Conservation (phyloP, 345 rosid genomes). For the Arabis alpina region DNA sequence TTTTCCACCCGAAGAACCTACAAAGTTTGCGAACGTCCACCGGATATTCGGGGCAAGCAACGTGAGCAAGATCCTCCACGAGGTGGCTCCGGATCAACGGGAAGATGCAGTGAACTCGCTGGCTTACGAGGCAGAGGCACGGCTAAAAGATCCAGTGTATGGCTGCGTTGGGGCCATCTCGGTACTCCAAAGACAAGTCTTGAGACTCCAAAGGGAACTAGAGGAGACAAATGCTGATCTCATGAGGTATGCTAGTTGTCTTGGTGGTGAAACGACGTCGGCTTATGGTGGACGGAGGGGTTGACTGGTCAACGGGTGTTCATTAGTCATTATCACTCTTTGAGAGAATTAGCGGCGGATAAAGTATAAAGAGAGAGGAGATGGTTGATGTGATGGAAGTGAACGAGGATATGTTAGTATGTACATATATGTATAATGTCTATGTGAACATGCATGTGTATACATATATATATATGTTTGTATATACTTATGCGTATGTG, state of each 20-base stretch:
- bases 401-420: slow-evolving; percentile 22
- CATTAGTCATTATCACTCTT: slow-evolving; percentile 10
- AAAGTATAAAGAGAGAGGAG: slow-evolving; percentile 19
- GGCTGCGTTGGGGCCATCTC: slow-evolving; percentile 77
- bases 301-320: slow-evolving; percentile 31
- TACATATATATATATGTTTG: not conserved
- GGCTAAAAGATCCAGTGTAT: slow-evolving; percentile 69
- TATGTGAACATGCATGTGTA: slow-evolving; percentile 3
- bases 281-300: slow-evolving; percentile 33
- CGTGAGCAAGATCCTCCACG: slow-evolving; percentile 68
- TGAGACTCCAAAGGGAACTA: slow-evolving; percentile 60
- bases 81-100: slow-evolving; percentile 61
- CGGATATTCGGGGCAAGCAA: slow-evolving; percentile 76
- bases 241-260: slow-evolving; percentile 46
- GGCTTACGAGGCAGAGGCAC: slow-evolving; percentile 74
- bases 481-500: slow-evolving; percentile 17
- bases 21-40: slow-evolving; percentile 70
- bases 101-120: slow-evolving; percentile 70
- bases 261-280: slow-evolving; percentile 39
- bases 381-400: slow-evolving; percentile 25
- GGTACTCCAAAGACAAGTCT: slow-evolving; percentile 63
- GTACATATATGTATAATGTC: not conserved
- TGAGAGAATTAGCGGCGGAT: slow-evolving; percentile 22
- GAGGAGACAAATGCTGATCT: slow-evolving; percentile 68
- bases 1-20: slow-evolving; percentile 74